Evolutionary conservation across 2,329 filamentous ascomycete species (phyloP), one percentile per base, ranked within the genome.

Genomic region (Paecilomyces variotii): DNA sequence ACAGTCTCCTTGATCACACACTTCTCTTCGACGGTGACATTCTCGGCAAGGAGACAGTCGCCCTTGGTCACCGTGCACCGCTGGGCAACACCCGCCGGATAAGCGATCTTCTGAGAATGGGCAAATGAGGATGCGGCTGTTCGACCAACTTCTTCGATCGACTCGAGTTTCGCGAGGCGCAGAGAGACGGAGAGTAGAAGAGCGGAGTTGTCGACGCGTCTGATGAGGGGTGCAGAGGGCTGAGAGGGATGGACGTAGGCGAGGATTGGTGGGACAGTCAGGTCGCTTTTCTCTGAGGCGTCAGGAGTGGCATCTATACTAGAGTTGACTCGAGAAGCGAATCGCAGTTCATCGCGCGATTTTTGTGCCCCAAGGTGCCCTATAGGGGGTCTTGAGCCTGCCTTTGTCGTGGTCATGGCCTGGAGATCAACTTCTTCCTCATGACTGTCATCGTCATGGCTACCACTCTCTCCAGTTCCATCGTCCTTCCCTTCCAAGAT

Each of bases 1-100:
- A 97, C 90, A 39, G 82, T 88, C 74, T 96, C 91, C 73, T 96
- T 97, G 76, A 99, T 89, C n/a, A 91, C 88, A 26, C 86, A 87
- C 72, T 93, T 93, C 67, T 93, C 90, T 68, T 93, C 90, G 0
- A 97, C 86, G 0, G 87, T 91, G 49, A 95, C 91, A 68, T 97
- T 97, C 59, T 93, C 89, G 0, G 85, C 93, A 39, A 97, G 84
- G 2, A 97, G 81, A 63, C 86, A 90, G 76, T 97, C 93, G 53
- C 84, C 82, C 65, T 87, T 85, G 24, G 90, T 91, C 58, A 97
- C 89, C 3, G 90, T 94, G 53, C 89, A 91, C 56, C 87, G 86
- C 34, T 85, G 80, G 57, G 91, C 90, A 34, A 97, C 86, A 26
- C 88, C 88, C 58, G 91, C 87, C 0, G 90, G 89, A 68, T 94